Conservation (phyloP, 2,329 filamentous ascomycete genomes). For the Diaporthe ampelina region DNA sequence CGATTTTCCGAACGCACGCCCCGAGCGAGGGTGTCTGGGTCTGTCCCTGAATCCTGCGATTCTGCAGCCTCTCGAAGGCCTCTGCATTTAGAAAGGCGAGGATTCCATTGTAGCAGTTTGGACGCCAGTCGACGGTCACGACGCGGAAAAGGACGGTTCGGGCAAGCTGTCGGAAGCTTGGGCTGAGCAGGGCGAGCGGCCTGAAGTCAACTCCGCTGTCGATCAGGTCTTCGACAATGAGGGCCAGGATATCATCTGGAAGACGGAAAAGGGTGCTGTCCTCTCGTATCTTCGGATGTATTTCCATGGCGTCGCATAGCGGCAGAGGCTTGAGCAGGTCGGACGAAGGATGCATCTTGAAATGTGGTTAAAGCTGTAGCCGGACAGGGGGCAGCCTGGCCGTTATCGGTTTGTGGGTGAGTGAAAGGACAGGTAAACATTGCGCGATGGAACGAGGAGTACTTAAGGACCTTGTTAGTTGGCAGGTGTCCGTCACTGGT, state of each 20-base stretch:
- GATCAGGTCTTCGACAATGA: not conserved
- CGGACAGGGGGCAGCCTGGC: no score
- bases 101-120: not conserved
- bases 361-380: no score
- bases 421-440: no score
- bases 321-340: not conserved
- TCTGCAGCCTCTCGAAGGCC: not conserved
- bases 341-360: no score
- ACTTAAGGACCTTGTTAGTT: no score
- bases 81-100: not conserved
- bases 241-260: not conserved
- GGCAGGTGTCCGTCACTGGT: no score
- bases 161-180: not conserved
- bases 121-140: not conserved
- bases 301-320: not conserved
- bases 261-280: not conserved
- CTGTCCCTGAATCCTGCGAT: not conserved
- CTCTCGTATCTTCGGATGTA: not conserved
- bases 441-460: no score
- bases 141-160: not conserved
- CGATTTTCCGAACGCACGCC: not conserved
- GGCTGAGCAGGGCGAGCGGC: not conserved
- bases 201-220: not conserved
- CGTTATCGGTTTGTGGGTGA: no score
- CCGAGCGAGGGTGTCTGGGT: not conserved